phyloP scores from a whole-genome alignment of 306 rosid genomes.

The Quillaja saponaria region DNA sequence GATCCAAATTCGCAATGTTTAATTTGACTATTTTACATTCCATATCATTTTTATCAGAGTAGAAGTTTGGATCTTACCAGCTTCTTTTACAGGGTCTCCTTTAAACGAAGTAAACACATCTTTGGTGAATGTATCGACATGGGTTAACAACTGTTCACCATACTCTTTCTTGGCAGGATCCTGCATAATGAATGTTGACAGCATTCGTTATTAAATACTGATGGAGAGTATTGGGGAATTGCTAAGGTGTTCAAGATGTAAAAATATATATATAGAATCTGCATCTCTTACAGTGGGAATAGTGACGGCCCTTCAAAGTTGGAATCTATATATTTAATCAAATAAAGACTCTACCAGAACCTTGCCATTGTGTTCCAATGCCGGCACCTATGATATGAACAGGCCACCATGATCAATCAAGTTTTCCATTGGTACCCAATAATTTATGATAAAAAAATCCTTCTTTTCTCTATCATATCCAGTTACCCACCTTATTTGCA shows the following conservation, averaged over 20 bases:
- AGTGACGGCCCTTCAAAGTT: slow-evolving; percentile 58
- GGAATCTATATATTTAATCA: slow-evolving; percentile 69
- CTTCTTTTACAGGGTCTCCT: slow-evolving; percentile 43
- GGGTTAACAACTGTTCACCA: slow-evolving; percentile 59
- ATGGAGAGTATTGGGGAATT: neutral
- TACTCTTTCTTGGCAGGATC: slow-evolving; percentile 61
- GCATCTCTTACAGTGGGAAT: slow-evolving; percentile 53
- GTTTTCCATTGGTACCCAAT: neutral
- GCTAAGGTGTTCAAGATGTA: neutral
- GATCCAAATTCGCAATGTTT: slow-evolving; percentile 15
- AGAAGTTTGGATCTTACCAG: slow-evolving; percentile 41
- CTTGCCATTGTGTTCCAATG: slow-evolving; percentile 87
- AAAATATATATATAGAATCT: slow-evolving; percentile 1
- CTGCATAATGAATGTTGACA: slow-evolving; percentile 34
- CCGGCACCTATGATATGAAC: slow-evolving; percentile 55
- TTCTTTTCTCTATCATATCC: neutral
- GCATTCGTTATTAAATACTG: neutral
- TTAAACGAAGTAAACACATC: slow-evolving; percentile 38
- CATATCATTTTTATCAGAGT: slow-evolving; percentile 3
- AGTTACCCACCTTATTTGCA: slow-evolving; percentile 56
- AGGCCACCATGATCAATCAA: neutral
- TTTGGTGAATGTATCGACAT: slow-evolving; percentile 42
- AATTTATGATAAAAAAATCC: neutral
- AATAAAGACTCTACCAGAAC: slow-evolving; percentile 83
- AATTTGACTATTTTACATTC: neutral